phyloP scores from a whole-genome alignment of 225 moss, liverwort and hornwort genomes.

The Bryoerythrophyllum caledonicum region DNA sequence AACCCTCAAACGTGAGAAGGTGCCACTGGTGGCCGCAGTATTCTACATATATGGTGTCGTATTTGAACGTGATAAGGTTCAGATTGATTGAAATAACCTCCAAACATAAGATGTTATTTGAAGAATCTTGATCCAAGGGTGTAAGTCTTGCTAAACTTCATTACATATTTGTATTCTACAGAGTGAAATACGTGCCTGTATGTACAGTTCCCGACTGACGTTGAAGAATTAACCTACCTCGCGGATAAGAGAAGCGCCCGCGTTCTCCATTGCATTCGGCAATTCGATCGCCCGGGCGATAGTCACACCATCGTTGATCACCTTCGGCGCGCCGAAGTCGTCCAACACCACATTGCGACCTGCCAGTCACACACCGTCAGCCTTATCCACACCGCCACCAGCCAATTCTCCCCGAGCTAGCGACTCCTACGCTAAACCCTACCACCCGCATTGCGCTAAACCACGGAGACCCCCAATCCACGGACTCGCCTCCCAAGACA shows the following conservation, averaged over 20 bases:
- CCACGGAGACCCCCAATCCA: background rate
- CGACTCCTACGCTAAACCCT: background rate
- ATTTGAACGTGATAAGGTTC: too few species aligned
- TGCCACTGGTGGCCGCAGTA: too few species aligned
- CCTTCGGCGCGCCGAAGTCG: conserved; percentile 78
- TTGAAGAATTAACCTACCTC: conserved; percentile 46
- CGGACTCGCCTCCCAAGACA: background rate
- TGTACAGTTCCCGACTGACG: too few species aligned
- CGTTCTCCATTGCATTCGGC: conserved; percentile 88
- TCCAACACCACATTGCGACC: conserved; percentile 96
- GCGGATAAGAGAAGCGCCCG: conserved; percentile 81
- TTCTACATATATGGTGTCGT: too few species aligned
- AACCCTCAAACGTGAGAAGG: too few species aligned
- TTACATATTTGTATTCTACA: too few species aligned
- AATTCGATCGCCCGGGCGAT: conserved; percentile 91
- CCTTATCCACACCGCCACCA: background rate
- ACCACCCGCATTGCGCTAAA: background rate
- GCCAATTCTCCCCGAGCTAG: background rate
- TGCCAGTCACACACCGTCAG: conserved; percentile 23
- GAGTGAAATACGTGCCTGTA: too few species aligned
- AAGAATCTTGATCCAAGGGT: too few species aligned
- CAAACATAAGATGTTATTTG: too few species aligned
- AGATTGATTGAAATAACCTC: too few species aligned
- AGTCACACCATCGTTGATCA: conserved; percentile 93
- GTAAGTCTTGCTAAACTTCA: too few species aligned